Evolutionary conservation across 345 rosid genomes (phyloP), one percentile per base, ranked within the genome.

Genomic region (Schrenkiella parvula): DNA sequence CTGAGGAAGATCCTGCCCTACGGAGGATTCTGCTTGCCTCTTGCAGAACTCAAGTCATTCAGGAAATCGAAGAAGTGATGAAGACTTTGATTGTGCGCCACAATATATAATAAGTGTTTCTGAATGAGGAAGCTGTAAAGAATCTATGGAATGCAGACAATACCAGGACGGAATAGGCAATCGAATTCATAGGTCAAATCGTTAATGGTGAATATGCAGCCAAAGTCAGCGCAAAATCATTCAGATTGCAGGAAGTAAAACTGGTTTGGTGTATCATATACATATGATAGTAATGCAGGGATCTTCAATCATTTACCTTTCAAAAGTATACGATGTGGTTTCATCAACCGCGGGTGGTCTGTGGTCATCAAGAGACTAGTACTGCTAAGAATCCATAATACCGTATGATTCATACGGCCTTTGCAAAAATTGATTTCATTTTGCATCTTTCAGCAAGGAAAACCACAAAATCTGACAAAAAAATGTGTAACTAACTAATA

Each of bases 41-140:
- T 72, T 80, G 83, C 79, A 80, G 66, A 68, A 80, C 75, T n/a
- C 57, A 60, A 50, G n/a, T n/a, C n/a, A n/a, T n/a, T n/a, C n/a
- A n/a, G n/a, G n/a, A n/a, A 72, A 78, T 6, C 38, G 10, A 6
- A 1, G 38, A 2, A n/a, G n/a, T 37, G 41, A 37, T 37, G 8
- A 37, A 11, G 41, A 12, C 4, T 62, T 37, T 80, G 73, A 74
- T 59, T 80, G 66, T 66, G 55, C 78, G 6, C 43, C 43, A n/a
- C 31, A 1, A 68, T 80, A 82, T 22, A 34, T 44, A 17, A 55
- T 0, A 34, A 8, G 10, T 34, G 6, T 34, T 7, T 9, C 3
- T 10, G n/a, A 11, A 37, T 32, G 11, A 32, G 1, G 37, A 32
- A 32, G 8, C n/a, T n/a, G n/a, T n/a, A 32, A 32, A 2, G 37